Conservation (phyloP, 257 asterid species). For the Oldenlandia corymbosa region DNA sequence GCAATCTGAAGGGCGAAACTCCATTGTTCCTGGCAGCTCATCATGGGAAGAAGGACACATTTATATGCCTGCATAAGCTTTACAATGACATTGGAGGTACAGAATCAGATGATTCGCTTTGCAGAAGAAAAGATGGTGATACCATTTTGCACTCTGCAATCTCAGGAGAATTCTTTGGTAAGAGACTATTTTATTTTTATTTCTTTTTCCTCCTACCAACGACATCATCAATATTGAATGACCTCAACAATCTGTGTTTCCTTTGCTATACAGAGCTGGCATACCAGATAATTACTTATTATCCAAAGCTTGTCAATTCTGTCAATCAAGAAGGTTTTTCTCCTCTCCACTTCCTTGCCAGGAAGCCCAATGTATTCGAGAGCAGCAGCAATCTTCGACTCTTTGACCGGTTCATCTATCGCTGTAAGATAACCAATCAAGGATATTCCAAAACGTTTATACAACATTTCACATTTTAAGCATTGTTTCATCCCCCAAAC, state of each 20-base stretch:
- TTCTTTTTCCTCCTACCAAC: background rate
- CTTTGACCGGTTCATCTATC: conserved; percentile 32
- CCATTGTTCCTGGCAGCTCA: conserved; percentile 46
- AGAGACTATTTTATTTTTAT: background rate
- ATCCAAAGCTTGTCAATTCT: conserved; percentile 19
- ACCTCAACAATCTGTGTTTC: too few relatives aligned
- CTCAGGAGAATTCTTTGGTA: conserved; percentile 40
- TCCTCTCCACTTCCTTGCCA: conserved; percentile 48
- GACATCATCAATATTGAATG: too few relatives aligned
- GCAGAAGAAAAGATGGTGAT: conserved; percentile 35
- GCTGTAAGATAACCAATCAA: conserved; percentile 25
- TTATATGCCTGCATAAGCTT: conserved; percentile 18
- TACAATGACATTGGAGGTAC: background rate
- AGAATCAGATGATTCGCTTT: too few relatives aligned
- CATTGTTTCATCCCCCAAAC: background rate
- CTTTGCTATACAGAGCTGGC: conserved; percentile 51
- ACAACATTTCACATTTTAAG: background rate
- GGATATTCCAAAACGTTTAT: background rate
- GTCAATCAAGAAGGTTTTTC: conserved; percentile 39
- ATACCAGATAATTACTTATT: conserved; percentile 21
- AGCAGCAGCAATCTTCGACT: conserved; percentile 33
- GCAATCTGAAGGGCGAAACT: conserved; percentile 33
- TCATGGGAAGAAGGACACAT: conserved; percentile 26
- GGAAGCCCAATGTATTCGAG: conserved; percentile 39
- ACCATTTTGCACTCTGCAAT: conserved; percentile 39